Evolutionary conservation across 495 filamentous ascomycete genomes (phyloP).

Genomic region (Penicillium manginii): DNA sequence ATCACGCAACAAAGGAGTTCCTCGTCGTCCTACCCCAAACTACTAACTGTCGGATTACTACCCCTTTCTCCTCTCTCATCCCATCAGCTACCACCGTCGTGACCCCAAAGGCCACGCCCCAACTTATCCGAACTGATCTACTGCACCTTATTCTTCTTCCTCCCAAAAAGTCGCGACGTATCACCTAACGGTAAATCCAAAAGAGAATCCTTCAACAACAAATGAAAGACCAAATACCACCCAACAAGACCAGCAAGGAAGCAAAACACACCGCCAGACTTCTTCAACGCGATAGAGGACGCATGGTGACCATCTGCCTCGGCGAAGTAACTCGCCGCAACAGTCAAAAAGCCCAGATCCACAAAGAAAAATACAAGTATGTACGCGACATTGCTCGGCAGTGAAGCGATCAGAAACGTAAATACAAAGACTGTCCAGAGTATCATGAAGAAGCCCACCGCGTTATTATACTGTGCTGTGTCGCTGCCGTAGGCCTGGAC

Average conservation of each 20-base stretch:
- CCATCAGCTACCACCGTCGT: too few relatives aligned
- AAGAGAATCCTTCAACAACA: constrained; percentile 48
- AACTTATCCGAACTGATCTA: background rate
- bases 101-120: too few relatives aligned
- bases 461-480: constrained; percentile 47
- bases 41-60: too few relatives aligned
- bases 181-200: constrained; percentile 51
- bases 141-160: constrained; percentile 21
- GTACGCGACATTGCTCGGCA: constrained; percentile 53
- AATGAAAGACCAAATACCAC: constrained; percentile 53
- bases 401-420: constrained; percentile 49
- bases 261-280: constrained; percentile 49
- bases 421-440: constrained; percentile 54
- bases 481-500: constrained; percentile 40
- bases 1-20: constrained; percentile 4
- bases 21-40: background rate
- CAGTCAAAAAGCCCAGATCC: constrained; percentile 47
- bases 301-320: constrained; percentile 43
- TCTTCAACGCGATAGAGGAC: constrained; percentile 41
- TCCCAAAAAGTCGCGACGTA: constrained; percentile 46
- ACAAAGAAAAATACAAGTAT: constrained; percentile 52
- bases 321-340: constrained; percentile 52
- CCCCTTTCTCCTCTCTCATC: too few relatives aligned
- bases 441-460: constrained; percentile 49
- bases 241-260: constrained; percentile 52